phyloP scores from a whole-genome alignment of 2,329 filamentous ascomycete species.

The Volutella citrinella region DNA sequence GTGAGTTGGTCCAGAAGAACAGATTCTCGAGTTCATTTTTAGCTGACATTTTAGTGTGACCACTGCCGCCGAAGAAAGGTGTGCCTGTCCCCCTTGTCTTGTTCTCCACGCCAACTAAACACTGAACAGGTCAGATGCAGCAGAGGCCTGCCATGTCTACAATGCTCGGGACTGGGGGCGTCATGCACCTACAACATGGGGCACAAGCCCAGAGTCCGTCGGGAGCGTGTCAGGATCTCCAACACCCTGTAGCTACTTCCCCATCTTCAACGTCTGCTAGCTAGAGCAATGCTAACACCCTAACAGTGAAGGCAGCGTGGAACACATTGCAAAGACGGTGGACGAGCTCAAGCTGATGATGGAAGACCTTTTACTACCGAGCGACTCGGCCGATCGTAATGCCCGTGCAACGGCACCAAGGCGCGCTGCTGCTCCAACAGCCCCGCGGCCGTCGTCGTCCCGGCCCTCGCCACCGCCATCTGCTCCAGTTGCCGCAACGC shows the following conservation, averaged over 20 bases:
- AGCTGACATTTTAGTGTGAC: too few species aligned
- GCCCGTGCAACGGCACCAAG: too few species aligned
- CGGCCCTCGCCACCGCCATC: slow-evolving; percentile 7
- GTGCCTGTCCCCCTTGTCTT: not conserved
- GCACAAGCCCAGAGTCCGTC: slow-evolving; percentile 9
- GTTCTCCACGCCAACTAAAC: not conserved
- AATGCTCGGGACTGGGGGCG: slow-evolving; percentile 8
- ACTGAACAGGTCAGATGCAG: slow-evolving; percentile 15
- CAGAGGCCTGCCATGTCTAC: slow-evolving; percentile 9
- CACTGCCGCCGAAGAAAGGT: slow-evolving; percentile 7
- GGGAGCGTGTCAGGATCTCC: slow-evolving; percentile 15
- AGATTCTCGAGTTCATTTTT: too few species aligned
- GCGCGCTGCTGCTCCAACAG: not conserved
- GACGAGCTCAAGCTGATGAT: slow-evolving; percentile 11
- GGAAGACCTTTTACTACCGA: slow-evolving; percentile 3
- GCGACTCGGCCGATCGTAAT: not conserved
- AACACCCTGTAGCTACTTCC: slow-evolving; percentile 12
- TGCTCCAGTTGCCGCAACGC: not conserved
- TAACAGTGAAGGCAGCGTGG: slow-evolving; percentile 13
- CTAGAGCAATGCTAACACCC: not conserved
- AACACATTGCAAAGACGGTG: slow-evolving; percentile 11
- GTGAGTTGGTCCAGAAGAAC: too few species aligned
- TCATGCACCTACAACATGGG: slow-evolving; percentile 10
- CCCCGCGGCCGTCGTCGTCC: slow-evolving; percentile 1
- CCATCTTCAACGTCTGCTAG: not conserved